Conservation (phyloP, 306 rosid species). For the Clitoria ternatea region DNA sequence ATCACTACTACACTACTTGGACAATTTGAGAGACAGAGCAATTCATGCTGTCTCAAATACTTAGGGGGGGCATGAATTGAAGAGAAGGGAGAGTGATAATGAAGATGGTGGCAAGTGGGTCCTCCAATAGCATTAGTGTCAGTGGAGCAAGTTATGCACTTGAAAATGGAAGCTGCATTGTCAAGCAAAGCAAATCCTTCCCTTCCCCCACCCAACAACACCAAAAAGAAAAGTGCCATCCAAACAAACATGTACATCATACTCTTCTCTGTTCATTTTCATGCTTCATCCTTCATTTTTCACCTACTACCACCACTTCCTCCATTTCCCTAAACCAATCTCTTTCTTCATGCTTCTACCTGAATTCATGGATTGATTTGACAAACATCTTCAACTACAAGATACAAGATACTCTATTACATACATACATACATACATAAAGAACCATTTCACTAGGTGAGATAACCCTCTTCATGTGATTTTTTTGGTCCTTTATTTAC, state of each 20-base stretch:
- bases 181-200: slow-evolving; percentile 48
- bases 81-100: slow-evolving; percentile 30
- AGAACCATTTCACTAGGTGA: slow-evolving; percentile 3
- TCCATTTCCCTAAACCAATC: slow-evolving; percentile 8
- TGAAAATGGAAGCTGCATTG: slow-evolving; percentile 57
- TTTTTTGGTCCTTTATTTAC: not conserved
- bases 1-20: not conserved
- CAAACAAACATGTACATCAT: slow-evolving; percentile 33
- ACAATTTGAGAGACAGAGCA: slow-evolving; percentile 14
- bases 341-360: slow-evolving; percentile 25
- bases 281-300: slow-evolving; percentile 24
- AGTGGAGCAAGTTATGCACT: slow-evolving; percentile 44
- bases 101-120: slow-evolving; percentile 42
- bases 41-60: slow-evolving; percentile 22
- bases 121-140: slow-evolving; percentile 34
- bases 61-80: slow-evolving; percentile 9
- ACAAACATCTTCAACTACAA: slow-evolving; percentile 6
- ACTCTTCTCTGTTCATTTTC: slow-evolving; percentile 32
- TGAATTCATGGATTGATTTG: slow-evolving; percentile 25
- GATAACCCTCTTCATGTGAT: not conserved
- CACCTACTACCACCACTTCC: slow-evolving; percentile 43
- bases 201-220: slow-evolving; percentile 42
- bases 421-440: not conserved
- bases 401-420: not conserved
- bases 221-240: slow-evolving; percentile 28